phyloP scores from a whole-genome alignment of 2,329 filamentous ascomycete species.

The Cladosporium sp. region DNA sequence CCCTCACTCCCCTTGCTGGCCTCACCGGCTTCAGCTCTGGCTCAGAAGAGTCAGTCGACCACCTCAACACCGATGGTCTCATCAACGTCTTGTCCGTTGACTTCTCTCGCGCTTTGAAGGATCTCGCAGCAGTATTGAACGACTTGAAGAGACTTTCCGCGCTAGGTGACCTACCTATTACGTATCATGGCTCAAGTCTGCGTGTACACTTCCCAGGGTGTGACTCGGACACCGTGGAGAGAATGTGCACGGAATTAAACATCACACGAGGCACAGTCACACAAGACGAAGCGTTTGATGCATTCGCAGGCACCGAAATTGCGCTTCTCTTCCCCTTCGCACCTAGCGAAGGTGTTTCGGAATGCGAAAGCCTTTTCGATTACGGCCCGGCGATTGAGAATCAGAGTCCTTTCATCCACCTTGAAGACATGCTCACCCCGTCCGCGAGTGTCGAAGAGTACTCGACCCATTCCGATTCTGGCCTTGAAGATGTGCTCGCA shows the following conservation, averaged over 20 bases:
- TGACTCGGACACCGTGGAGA: conserved; percentile 75
- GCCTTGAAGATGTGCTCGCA: conserved; percentile 25
- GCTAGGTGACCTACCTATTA: conserved; percentile 79
- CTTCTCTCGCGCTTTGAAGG: conserved; percentile 81
- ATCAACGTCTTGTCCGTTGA: conserved; percentile 81
- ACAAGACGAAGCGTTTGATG: conserved; percentile 74
- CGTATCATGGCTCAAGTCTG: conserved; percentile 64
- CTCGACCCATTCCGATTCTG: conserved; percentile 33
- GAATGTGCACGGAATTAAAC: conserved; percentile 81
- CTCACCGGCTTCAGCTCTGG: conserved; percentile 50
- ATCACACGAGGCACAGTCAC: conserved; percentile 72
- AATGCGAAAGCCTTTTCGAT: conserved; percentile 41
- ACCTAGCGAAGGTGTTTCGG: conserved; percentile 51
- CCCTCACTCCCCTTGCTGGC: conserved; percentile 67
- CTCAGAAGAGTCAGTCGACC: conserved; percentile 45
- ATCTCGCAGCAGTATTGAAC: conserved; percentile 71
- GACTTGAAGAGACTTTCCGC: conserved; percentile 74
- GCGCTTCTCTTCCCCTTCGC: conserved; percentile 85
- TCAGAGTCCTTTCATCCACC: conserved; percentile 42
- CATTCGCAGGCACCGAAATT: conserved; percentile 62
- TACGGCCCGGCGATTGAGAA: conserved; percentile 24
- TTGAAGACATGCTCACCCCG: conserved; percentile 53
- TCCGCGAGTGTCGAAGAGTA: conserved; percentile 29
- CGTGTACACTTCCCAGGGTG: conserved; percentile 89
- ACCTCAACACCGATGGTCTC: conserved; percentile 76